phyloP scores from a whole-genome alignment of 768 basidiomycete genomes.

The Rhodotorula babjevae region DNA sequence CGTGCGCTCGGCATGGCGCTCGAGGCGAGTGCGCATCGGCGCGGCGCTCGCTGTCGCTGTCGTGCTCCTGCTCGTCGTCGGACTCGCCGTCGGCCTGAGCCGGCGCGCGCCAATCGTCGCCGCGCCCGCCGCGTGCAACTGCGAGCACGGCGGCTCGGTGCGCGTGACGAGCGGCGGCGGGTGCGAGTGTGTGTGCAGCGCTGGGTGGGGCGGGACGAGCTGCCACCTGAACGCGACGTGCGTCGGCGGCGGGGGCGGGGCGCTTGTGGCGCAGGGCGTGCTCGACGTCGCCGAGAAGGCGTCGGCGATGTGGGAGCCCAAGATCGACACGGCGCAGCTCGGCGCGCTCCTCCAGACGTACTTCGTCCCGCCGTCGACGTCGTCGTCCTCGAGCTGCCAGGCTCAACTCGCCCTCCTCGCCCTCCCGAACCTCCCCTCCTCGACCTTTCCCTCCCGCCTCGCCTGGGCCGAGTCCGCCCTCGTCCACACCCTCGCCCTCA shows the following conservation, averaged over 20 bases:
- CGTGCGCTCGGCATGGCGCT: not conserved
- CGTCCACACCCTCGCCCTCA: constrained; percentile 9
- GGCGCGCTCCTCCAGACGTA: not conserved
- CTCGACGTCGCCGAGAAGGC: constrained; percentile 8
- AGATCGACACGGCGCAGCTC: constrained; percentile 1
- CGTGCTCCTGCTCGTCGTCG: constrained; percentile 14
- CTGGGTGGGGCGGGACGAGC: constrained; percentile 13
- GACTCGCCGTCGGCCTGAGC: not conserved
- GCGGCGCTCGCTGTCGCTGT: not conserved
- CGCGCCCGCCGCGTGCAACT: not conserved
- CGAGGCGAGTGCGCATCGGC: not conserved
- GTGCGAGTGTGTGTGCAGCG: constrained; percentile 10
- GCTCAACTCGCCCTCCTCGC: constrained; percentile 15
- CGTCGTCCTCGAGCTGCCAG: not conserved
- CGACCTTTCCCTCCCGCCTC: constrained; percentile 5
- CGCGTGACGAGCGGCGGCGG: not conserved
- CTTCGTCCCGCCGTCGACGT: not conserved
- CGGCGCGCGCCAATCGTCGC: not conserved
- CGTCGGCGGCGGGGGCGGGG: not conserved
- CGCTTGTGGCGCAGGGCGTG: constrained; percentile 12
- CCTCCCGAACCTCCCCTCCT: constrained; percentile 9
- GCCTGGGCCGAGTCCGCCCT: constrained; percentile 11
- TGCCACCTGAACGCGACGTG: constrained; percentile 22
- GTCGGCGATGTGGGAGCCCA: not conserved
- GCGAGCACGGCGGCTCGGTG: constrained; percentile 6